These are phyloP conservation scores for Thalassiosira profunda DNA, from an alignment of 108 stramenopile species.

Conservation along the genomic window DNA sequence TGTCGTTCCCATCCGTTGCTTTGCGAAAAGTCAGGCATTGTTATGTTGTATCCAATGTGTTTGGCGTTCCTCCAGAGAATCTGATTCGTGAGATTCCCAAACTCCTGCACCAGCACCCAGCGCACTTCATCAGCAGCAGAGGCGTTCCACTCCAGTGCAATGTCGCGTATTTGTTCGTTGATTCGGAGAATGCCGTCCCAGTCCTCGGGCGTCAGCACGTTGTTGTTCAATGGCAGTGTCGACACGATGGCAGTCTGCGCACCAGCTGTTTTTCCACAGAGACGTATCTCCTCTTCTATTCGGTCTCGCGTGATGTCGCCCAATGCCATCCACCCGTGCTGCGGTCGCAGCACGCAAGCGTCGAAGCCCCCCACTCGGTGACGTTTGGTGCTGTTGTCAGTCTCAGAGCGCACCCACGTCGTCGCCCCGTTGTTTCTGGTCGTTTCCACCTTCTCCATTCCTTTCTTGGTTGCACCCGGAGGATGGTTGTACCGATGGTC, in stretches of 20 bases:
- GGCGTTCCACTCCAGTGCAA: slow-evolving; percentile 14
- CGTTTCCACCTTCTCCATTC: too few relatives aligned
- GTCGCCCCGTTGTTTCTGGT: too few relatives aligned
- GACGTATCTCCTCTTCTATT: slow-evolving; percentile 17
- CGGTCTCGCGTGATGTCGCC: slow-evolving; percentile 20
- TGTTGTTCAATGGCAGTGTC: slow-evolving; percentile 26
- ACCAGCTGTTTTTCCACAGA: background rate
- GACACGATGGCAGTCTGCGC: slow-evolving; percentile 19
- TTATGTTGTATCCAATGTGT: slow-evolving; percentile 25
- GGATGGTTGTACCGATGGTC: too few relatives aligned
- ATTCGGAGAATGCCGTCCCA: slow-evolving; percentile 15
- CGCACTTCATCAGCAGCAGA: slow-evolving; percentile 1
- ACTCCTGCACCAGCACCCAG: slow-evolving; percentile 23
- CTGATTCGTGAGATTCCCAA: slow-evolving; percentile 19
- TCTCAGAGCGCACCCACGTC: too few relatives aligned
- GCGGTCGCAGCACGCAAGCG: slow-evolving; percentile 7
- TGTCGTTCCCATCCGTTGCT: slow-evolving; percentile 8
- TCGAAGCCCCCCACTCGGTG: slow-evolving; percentile 8
- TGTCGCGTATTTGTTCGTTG: slow-evolving; percentile 26
- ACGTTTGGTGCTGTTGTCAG: too few relatives aligned
- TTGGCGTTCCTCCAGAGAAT: slow-evolving; percentile 31
- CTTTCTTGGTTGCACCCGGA: too few relatives aligned
- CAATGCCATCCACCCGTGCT: slow-evolving; percentile 20
- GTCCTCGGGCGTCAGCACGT: slow-evolving; percentile 21
- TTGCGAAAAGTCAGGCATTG: background rate